Percentiles rank a stretch among this genome's conserved stretches.
These are phyloP conservation scores for Lentinula novae-zelandiae DNA, from an alignment of 1,284 basidiomycete genomes.

Conservation along the genomic window DNA sequence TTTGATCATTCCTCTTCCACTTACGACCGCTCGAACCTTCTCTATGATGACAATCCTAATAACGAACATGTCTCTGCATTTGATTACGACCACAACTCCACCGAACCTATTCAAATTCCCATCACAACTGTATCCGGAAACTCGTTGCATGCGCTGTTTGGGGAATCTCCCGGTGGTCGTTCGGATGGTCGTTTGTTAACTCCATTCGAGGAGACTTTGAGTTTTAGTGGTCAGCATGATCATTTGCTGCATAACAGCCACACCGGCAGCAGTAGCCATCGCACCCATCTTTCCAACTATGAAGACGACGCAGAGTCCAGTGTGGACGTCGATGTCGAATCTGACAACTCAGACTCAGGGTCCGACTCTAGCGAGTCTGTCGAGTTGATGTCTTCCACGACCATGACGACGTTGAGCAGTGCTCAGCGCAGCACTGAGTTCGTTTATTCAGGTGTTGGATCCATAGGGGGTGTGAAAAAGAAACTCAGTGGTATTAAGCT, in stretches of 20 bases:
- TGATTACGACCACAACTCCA: background rate
- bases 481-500: conserved; percentile 32
- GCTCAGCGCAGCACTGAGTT: conserved; percentile 23
- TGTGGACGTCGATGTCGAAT: conserved; percentile 20
- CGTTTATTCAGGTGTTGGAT: conserved; percentile 17
- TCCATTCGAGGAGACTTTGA: background rate
- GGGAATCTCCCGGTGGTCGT: background rate
- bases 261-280: too few species aligned
- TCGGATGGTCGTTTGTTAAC: background rate
- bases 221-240: conserved; percentile 18
- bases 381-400: conserved; percentile 15
- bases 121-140: conserved; percentile 8
- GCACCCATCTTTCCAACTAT: background rate
- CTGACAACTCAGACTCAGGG: conserved; percentile 22
- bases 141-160: background rate
- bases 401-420: conserved; percentile 22
- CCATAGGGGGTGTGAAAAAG: background rate
- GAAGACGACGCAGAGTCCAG: background rate
- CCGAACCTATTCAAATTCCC: background rate
- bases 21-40: too few species aligned
- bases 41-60: too few species aligned
- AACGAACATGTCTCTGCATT: too few species aligned
- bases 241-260: conserved; percentile 19
- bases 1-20: background rate
- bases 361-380: conserved; percentile 22